A percentile compares a stretch with the other conserved stretches of the same genome.
Evolutionary conservation across 805 yeast species (phyloP).

Genomic region (Phaffomyces antillensis): DNA sequence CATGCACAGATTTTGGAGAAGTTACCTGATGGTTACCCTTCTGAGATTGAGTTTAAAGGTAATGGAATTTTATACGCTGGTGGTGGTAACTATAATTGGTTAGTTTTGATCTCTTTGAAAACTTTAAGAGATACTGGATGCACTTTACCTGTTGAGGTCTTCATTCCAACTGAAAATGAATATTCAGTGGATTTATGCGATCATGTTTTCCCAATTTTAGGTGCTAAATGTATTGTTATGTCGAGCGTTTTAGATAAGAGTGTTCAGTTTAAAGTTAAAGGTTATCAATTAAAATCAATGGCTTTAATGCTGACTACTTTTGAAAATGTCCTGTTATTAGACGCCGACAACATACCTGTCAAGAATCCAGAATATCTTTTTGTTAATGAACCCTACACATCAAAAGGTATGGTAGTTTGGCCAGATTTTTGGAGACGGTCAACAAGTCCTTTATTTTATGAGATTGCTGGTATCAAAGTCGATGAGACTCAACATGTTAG

Average conservation of each 20-base stretch:
- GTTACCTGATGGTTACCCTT: conserved; percentile 36
- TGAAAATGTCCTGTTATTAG: conserved; percentile 66
- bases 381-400: conserved; percentile 26
- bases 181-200: conserved; percentile 70
- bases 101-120: conserved; percentile 46
- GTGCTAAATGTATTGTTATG: conserved; percentile 57
- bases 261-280: conserved; percentile 34
- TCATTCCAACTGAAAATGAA: conserved; percentile 64
- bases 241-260: conserved; percentile 35
- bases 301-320: conserved; percentile 74
- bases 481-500: conserved; percentile 25
- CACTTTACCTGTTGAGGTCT: conserved; percentile 71
- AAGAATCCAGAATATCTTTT: conserved; percentile 41
- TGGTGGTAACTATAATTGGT: conserved; percentile 67
- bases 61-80: conserved; percentile 67
- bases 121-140: conserved; percentile 59
- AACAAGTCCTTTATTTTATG: conserved; percentile 51
- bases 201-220: conserved; percentile 53
- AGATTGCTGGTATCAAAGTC: conserved; percentile 42
- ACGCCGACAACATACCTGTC: conserved; percentile 63
- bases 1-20: conserved; percentile 21
- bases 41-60: conserved; percentile 32
- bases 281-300: conserved; percentile 65
- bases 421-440: conserved; percentile 71
- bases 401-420: conserved; percentile 48